phyloP scores from a whole-genome alignment of 2,329 filamentous ascomycete genomes.

The Aspergillus costaricaensis region DNA sequence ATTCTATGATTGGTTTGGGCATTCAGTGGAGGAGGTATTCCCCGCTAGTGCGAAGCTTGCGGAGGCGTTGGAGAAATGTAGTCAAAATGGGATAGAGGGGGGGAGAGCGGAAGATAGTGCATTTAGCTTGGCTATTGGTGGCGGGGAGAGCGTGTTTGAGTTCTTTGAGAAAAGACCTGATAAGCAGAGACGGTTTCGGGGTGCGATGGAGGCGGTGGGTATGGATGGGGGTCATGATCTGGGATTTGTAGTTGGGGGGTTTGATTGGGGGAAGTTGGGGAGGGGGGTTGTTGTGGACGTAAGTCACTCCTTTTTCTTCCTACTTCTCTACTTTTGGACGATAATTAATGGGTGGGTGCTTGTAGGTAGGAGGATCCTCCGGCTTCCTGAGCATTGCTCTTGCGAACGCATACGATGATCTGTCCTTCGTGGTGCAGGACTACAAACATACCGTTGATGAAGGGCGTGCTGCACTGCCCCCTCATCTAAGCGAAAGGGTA shows the following conservation, averaged over 20 bases:
- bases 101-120: background rate
- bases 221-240: slow-evolving; percentile 1
- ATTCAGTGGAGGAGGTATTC: background rate
- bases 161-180: slow-evolving; percentile 2
- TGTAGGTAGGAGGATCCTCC: slow-evolving; percentile 13
- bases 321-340: background rate
- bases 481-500: background rate
- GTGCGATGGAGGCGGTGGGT: slow-evolving; percentile 6
- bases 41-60: background rate
- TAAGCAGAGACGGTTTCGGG: background rate
- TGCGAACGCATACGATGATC: slow-evolving; percentile 3
- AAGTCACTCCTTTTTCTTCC: background rate
- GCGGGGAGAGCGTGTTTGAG: background rate
- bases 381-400: slow-evolving; percentile 9
- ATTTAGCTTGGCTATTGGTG: slow-evolving; percentile 4
- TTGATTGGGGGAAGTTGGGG: slow-evolving; percentile 12
- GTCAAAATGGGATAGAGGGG: background rate
- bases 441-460: slow-evolving; percentile 6
- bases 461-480: background rate
- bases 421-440: slow-evolving; percentile 14
- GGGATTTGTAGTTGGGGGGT: slow-evolving; percentile 4
- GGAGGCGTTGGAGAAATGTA: background rate
- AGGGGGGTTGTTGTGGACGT: slow-evolving; percentile 14
- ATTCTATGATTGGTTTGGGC: background rate
- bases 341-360: no score